Evolutionary conservation across 2,329 filamentous ascomycete genomes (phyloP), one percentile per base, ranked within the genome.

Genomic region (Sarocladium strictum): DNA sequence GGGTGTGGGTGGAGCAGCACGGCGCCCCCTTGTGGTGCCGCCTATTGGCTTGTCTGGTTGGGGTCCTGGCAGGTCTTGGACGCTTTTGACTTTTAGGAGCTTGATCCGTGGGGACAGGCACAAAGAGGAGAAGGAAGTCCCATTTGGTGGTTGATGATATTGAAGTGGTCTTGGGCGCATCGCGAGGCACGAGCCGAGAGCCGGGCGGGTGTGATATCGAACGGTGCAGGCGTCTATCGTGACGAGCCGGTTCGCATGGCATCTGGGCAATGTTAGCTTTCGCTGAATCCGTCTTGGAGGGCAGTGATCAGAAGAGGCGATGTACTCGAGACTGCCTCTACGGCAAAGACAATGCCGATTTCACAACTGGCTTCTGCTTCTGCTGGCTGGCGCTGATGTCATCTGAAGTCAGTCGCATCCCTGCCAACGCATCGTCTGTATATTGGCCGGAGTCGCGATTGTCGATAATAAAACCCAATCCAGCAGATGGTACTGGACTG

Each of bases 161-260:
- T 27, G 24, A 47, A 9, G 38, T 43, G 38, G 23, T 47, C 23
- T 14, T 24, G 40, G 43, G 43, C 43, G 43, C 43, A 47, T 47
- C 43, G 43, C 43, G 43, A 47, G 4, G 27, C 12, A 19, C 11
- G 47, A 15, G 47, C 26, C 47, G 47, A 51, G 19, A 51, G 26
- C 47, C 47, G 47, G 47, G 47, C 47, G 47, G 47, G 19, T 51
- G 47, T 51, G 47, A 51, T 51, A 51, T 35, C 26, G 47, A 21
- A 51, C 47, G 14, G n/a, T 17, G 29, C 17, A 51, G 47, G 47
- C 47, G 47, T 51, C 47, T 51, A 51, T 51, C 47, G 47, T 35
- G 27, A 51, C 47, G 17, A 35, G 35, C n/a, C 19, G 47, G 47
- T 51, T 51, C 47, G 27, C 29, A 35, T 35, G 40, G 40, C 17